Evolutionary conservation across 139 green algal genomes (phyloP), one percentile per base, ranked within the genome.

Genomic region (Medakamo hakoo): DNA sequence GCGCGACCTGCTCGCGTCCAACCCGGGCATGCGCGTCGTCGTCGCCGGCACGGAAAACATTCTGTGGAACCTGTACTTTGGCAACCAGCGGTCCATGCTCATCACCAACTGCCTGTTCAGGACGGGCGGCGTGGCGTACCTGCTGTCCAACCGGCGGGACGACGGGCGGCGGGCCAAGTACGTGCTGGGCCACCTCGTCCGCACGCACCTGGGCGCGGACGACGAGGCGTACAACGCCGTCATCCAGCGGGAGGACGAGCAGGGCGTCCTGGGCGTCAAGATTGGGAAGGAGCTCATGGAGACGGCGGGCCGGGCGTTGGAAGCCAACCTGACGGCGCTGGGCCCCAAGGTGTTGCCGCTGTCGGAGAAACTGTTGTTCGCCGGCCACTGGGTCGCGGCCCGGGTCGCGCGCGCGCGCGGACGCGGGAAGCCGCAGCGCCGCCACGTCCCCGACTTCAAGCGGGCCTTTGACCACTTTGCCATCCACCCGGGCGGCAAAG

Each of bases 381-480:
- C 29, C 62, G 27, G 60, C 63, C 75, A 75, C 58, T 40, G 67
- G 18, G 2, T 77, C 2, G 49, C 57, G 25, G 30, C 27, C 49
- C 67, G 67, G 64, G 60, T 69, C 23, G 49, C 57, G 58, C 30
- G 49, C 16, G 59, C 59, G 30, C 28, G 59, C 49, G 58, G 19
- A 52, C 27, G 58, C 27, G 25, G 68, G 48, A 81, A 78, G 72
- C 29, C 67, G 21, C 64, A 74, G 22, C 77, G 76, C 74, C 71
- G 81, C 19, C 82, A 84, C 69, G 73, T 84, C 27, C 78, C 78
- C 19, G 67, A 84, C 67, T 84, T 84, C 70, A 83, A 76, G 58
- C 70, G 71, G 9, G 78, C 78, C 3, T 84, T 84, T 66, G 73
- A 84, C 30, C 78, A 84, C 67, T 84, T 84, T 62, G 82, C 73